Base-by-base conservation (phyloP, 805 yeast genomes). In the Torulaspora microellipsoides region DNA sequence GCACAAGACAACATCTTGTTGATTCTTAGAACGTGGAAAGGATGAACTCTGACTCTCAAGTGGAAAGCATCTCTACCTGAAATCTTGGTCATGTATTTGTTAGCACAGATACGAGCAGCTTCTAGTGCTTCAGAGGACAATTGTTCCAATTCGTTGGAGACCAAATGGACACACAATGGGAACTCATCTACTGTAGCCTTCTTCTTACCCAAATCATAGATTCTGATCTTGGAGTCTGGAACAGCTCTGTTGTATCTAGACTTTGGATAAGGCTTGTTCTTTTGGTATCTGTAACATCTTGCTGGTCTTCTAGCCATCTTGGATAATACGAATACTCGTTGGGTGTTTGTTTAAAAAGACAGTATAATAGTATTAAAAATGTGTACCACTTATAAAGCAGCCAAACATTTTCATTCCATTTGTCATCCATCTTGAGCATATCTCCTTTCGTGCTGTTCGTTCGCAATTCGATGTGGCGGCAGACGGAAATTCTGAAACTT, bases 1-100 rank as follows among this genome's bases (percentile, higher is more conserved):
- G 99, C 99, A 83, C 99, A 93, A 71, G 99, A 93, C 96, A 93
- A 89, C 99, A 93, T 93, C 88, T 93, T 93, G 93, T 93, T 93
- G 82, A 93, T 93, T 80, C 99, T 85, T 75, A 93, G 83, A 64
- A 93, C 99, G 83, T 93, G 99, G 98, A 86, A 93, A 66, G 99
- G 99, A 78, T 93, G 99, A 70, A 90, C 98, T 81, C 99, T 90
- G 76, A 93, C 88, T 81, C 99, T 89, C 81, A 93, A 81, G 81
- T 93, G 99, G 99, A 93, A 93, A 66, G 97, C 80, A 69, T 93
- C 99, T 85, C 98, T 88, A 73, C 99, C 99, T 59, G 96, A 85
- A 64, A 86, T 72, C 77, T 79, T 93, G 81, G 98, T 91, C 75
- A 93, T 85, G 83, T 93, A 93, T 80, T 91, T 93, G 95, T 93